A percentile compares a stretch with the other conserved stretches of the same genome.
These are phyloP conservation scores for Hymenoscyphus scutula DNA, from an alignment of 2,329 filamentous ascomycete genomes.

Conservation along the genomic window DNA sequence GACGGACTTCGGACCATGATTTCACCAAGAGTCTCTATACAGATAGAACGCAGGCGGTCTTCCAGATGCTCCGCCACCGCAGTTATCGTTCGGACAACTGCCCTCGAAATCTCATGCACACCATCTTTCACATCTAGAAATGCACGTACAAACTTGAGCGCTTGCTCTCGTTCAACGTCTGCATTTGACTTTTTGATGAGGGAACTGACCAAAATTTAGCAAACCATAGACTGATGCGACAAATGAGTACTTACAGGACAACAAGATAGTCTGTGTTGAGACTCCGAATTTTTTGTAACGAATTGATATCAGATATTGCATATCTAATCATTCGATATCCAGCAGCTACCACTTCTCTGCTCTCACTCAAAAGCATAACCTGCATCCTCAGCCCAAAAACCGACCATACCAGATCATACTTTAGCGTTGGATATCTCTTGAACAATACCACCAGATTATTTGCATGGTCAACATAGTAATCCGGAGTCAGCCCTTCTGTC, in stretches of 20 bases:
- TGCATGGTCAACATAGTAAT: conserved; percentile 91
- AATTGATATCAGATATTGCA: conserved; percentile 87
- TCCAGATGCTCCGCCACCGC: conserved; percentile 80
- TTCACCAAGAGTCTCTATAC: conserved; percentile 88
- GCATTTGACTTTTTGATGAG: conserved; percentile 94
- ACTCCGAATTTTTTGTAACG: conserved; percentile 80
- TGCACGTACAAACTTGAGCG: conserved; percentile 90
- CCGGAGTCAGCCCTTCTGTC: conserved; percentile 79
- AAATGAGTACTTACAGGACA: conserved; percentile 55
- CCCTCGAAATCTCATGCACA: conserved; percentile 79
- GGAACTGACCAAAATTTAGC: conserved; percentile 50
- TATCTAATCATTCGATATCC: conserved; percentile 93
- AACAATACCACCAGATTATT: conserved; percentile 97
- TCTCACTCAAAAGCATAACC: conserved; percentile 93
- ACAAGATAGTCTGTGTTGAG: conserved; percentile 92
- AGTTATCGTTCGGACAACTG: conserved; percentile 84
- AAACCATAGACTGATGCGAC: neutral
- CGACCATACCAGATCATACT: conserved; percentile 95
- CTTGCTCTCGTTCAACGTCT: conserved; percentile 95
- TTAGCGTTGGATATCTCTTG: conserved; percentile 85
- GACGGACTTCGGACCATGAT: conserved; percentile 83
- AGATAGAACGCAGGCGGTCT: conserved; percentile 76
- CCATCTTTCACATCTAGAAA: conserved; percentile 96
- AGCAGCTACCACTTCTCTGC: conserved; percentile 90
- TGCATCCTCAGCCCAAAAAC: conserved; percentile 93